These are phyloP conservation scores for Suillus americanus DNA, from an alignment of 768 basidiomycete genomes.

Conservation along the genomic window DNA sequence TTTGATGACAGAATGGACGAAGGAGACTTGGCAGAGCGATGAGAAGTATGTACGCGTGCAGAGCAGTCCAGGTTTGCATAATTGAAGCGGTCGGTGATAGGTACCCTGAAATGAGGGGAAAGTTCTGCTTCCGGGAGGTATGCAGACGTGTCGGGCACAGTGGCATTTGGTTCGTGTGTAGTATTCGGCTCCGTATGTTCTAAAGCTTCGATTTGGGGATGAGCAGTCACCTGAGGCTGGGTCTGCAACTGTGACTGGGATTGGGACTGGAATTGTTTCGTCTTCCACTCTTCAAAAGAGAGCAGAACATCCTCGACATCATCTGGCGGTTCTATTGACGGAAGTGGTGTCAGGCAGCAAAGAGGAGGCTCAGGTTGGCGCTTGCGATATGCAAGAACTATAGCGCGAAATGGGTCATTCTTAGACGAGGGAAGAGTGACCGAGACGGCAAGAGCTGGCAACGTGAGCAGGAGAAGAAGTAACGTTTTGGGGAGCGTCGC, in stretches of 20 bases:
- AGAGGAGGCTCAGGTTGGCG: constrained; percentile 53
- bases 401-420: constrained; percentile 63
- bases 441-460: constrained; percentile 30
- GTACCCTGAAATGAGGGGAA: constrained; percentile 68
- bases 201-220: constrained; percentile 7
- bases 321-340: constrained; percentile 38
- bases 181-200: constrained; percentile 8
- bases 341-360: constrained; percentile 64
- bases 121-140: constrained; percentile 25
- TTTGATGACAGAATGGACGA: constrained; percentile 84
- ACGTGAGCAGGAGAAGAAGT: constrained; percentile 38
- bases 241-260: constrained; percentile 26
- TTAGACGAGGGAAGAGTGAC: constrained; percentile 33
- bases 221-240: constrained; percentile 24
- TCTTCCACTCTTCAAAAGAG: constrained; percentile 90
- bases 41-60: constrained; percentile 84
- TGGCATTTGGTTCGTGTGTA: constrained; percentile 9
- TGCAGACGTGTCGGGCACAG: constrained; percentile 14
- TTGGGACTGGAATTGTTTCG: constrained; percentile 52
- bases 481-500: constrained; percentile 32
- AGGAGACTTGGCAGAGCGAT: constrained; percentile 78
- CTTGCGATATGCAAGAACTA: constrained; percentile 47
- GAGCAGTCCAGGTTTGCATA: constrained; percentile 93
- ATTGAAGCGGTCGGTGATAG: constrained; percentile 87
- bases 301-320: constrained; percentile 61